Conservation (phyloP, 331 rosid genomes). For the Cydonia oblonga region DNA sequence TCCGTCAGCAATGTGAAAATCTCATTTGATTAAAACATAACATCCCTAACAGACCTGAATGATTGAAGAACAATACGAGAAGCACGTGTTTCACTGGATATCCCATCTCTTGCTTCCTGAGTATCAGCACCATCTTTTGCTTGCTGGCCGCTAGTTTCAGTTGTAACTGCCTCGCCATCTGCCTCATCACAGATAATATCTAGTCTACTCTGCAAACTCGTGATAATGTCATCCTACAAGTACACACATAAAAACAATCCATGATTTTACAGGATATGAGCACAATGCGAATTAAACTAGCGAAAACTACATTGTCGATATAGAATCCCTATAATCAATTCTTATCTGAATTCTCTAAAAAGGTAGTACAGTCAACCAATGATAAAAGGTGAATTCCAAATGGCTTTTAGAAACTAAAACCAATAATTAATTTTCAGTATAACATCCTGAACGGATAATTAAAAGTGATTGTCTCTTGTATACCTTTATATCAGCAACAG, state of each 20-base stretch:
- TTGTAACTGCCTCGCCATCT: constrained; percentile 33
- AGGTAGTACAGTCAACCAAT: neutral
- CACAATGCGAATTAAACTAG: neutral
- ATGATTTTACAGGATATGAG: neutral
- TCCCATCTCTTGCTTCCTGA: constrained; percentile 25
- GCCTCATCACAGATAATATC: constrained; percentile 81
- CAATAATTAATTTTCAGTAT: neutral
- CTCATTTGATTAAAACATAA: neutral
- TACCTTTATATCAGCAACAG: constrained; percentile 68
- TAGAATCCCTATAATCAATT: no score
- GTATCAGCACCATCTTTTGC: constrained; percentile 25
- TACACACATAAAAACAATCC: constrained; percentile 12
- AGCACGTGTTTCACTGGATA: constrained; percentile 40
- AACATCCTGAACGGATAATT: neutral
- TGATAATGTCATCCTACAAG: constrained; percentile 73
- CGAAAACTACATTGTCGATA: no score
- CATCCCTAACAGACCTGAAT: constrained; percentile 36
- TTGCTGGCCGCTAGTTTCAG: constrained; percentile 26
- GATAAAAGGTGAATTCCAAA: neutral
- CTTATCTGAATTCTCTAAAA: no score
- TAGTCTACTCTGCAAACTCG: constrained; percentile 76
- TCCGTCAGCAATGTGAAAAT: neutral
- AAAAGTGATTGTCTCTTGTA: neutral
- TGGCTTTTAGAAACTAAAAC: neutral
- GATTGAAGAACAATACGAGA: constrained; percentile 37